A percentile compares a stretch with the other conserved stretches of the same genome.
Conservation (phyloP, 331 rosid species). For the Prunus yedoensis region DNA sequence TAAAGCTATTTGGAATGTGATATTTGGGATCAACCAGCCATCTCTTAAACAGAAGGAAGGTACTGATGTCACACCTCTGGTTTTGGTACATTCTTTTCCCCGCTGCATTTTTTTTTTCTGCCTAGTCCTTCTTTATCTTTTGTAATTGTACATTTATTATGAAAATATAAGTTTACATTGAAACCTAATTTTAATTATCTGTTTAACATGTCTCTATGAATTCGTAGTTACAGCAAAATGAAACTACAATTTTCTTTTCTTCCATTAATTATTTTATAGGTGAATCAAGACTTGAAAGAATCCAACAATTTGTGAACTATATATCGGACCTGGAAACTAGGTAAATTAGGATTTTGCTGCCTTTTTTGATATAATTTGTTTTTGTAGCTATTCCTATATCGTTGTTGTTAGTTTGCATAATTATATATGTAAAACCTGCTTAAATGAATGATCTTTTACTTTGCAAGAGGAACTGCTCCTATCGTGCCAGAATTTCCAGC, state of each 20-base stretch:
- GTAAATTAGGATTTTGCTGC: slow-evolving; percentile 35
- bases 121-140: slow-evolving; percentile 19
- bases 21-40: slow-evolving; percentile 73
- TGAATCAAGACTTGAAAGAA: slow-evolving; percentile 54
- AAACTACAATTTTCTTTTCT: slow-evolving; percentile 12
- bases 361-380: background rate
- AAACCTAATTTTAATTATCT: slow-evolving; percentile 4
- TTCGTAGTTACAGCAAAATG: slow-evolving; percentile 9
- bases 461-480: slow-evolving; percentile 63
- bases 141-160: slow-evolving; percentile 10
- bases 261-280: slow-evolving; percentile 47
- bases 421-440: slow-evolving; percentile 8
- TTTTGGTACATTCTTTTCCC: slow-evolving; percentile 1
- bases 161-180: slow-evolving; percentile 9
- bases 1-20: slow-evolving; percentile 76
- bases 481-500: slow-evolving; percentile 89
- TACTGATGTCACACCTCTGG: slow-evolving; percentile 22
- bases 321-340: slow-evolving; percentile 82
- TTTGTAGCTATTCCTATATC: background rate
- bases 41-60: slow-evolving; percentile 61
- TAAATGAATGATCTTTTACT: slow-evolving; percentile 28
- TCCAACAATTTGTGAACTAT: slow-evolving; percentile 75
- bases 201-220: background rate
- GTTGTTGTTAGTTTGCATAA: background rate
- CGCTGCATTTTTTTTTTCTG: background rate